A percentile compares a stretch with the other conserved stretches of the same genome.
phyloP scores from a whole-genome alignment of 805 yeast genomes.

The Sporopachydermia lactativora region DNA sequence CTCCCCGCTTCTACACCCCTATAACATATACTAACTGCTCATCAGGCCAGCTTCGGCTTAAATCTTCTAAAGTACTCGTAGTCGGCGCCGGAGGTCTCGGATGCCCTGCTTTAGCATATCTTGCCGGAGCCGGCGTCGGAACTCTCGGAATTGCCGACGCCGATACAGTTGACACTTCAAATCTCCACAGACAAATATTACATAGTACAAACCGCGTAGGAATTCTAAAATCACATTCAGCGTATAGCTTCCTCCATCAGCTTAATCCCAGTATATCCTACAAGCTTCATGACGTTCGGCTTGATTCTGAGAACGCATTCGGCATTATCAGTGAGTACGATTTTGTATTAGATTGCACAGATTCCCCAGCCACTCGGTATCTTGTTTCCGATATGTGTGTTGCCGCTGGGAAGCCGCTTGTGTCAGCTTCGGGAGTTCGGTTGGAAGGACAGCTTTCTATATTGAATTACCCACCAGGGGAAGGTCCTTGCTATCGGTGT shows the following conservation, averaged over 20 bases:
- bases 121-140: constrained; percentile 80
- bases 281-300: constrained; percentile 34
- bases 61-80: constrained; percentile 47
- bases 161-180: constrained; percentile 73
- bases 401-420: constrained; percentile 48
- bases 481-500: constrained; percentile 92
- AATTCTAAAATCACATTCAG: constrained; percentile 64
- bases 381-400: constrained; percentile 79
- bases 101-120: constrained; percentile 74
- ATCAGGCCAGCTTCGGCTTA: constrained; percentile 44
- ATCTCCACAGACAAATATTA: constrained; percentile 79
- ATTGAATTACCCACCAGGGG: constrained; percentile 40
- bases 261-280: constrained; percentile 60
- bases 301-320: constrained; percentile 45
- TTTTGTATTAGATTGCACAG: constrained; percentile 83
- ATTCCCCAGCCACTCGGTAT: constrained; percentile 79
- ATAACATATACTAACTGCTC: background rate
- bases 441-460: constrained; percentile 84
- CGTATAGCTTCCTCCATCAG: constrained; percentile 33
- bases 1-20: constrained; percentile 12
- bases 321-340: constrained; percentile 53
- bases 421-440: constrained; percentile 85
- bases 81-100: constrained; percentile 98
- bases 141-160: constrained; percentile 74
- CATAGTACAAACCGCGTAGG: constrained; percentile 62